Evolutionary conservation across 352 stramenopile genomes (phyloP).

Genomic region (Globisporangium yorkense): DNA sequence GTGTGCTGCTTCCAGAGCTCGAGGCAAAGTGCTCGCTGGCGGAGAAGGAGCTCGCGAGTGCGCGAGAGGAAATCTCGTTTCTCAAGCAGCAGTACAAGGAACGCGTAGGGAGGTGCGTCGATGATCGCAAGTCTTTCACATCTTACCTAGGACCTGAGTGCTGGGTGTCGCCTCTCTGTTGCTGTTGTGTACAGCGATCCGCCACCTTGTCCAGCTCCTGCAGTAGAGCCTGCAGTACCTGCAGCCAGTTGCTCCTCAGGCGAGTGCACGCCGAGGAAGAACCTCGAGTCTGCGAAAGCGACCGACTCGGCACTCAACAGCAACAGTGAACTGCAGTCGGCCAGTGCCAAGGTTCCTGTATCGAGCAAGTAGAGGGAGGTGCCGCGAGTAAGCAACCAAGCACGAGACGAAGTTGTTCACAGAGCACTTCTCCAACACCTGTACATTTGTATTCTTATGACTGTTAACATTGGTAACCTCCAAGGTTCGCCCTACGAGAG

Average conservation of each 20-base stretch:
- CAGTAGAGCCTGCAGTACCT: neutral
- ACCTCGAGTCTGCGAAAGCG: constrained; percentile 38
- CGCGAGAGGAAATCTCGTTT: constrained; percentile 40
- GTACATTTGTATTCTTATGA: no score
- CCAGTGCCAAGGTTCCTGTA: neutral
- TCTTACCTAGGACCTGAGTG: neutral
- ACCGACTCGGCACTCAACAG: constrained; percentile 44
- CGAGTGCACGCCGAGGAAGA: constrained; percentile 47
- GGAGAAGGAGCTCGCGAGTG: constrained; percentile 32
- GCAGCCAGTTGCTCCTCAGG: constrained; percentile 4
- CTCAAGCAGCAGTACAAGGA: constrained; percentile 44
- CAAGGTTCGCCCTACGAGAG: no score
- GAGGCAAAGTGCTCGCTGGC: constrained; percentile 43
- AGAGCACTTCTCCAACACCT: neutral
- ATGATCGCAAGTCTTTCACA: neutral
- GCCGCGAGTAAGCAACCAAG: no score
- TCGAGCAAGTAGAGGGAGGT: no score
- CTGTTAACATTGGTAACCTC: no score
- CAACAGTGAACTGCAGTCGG: constrained; percentile 1
- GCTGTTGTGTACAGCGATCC: constrained; percentile 27
- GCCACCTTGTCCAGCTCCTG: constrained; percentile 13
- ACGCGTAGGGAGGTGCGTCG: constrained; percentile 41
- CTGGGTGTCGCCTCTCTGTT: neutral
- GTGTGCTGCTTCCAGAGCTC: constrained; percentile 27
- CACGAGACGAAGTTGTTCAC: no score